Evolutionary conservation across 768 basidiomycete species (phyloP).

Genomic region (Strobilomyces dryophilus): DNA sequence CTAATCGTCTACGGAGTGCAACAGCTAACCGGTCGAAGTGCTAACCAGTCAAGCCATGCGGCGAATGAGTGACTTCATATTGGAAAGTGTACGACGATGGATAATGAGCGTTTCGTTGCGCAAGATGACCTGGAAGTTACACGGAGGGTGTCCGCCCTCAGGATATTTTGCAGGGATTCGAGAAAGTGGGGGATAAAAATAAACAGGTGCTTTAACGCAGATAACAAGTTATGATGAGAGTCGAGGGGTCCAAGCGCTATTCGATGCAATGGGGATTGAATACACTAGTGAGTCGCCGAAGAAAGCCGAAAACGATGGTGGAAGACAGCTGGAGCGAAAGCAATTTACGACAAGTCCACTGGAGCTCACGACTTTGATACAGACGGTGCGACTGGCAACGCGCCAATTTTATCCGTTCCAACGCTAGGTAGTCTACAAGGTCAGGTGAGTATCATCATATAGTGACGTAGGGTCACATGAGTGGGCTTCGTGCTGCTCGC

Average conservation of each 20-base stretch:
- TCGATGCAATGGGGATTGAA: background rate
- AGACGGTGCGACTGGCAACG: constrained; percentile 13
- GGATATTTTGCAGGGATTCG: background rate
- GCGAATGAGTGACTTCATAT: too few species aligned
- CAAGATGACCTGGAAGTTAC: background rate
- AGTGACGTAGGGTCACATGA: background rate
- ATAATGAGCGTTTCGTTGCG: background rate
- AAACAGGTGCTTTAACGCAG: background rate
- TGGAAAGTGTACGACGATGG: too few species aligned
- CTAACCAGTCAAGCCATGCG: too few species aligned
- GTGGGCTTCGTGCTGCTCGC: background rate
- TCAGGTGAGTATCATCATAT: constrained; percentile 4
- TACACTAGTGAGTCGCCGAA: background rate
- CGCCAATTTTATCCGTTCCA: constrained; percentile 11
- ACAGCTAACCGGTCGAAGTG: too few species aligned
- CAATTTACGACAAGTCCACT: background rate
- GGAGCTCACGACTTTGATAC: constrained; percentile 13
- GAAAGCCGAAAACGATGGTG: background rate
- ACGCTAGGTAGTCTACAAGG: constrained; percentile 8
- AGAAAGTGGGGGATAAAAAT: background rate
- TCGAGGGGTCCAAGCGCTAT: background rate
- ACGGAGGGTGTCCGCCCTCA: background rate
- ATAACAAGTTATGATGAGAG: background rate
- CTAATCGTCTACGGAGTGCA: too few species aligned
- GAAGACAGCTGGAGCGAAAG: background rate